phyloP scores from a whole-genome alignment of 129 eudicot genomes.

The Apium graveolens region DNA sequence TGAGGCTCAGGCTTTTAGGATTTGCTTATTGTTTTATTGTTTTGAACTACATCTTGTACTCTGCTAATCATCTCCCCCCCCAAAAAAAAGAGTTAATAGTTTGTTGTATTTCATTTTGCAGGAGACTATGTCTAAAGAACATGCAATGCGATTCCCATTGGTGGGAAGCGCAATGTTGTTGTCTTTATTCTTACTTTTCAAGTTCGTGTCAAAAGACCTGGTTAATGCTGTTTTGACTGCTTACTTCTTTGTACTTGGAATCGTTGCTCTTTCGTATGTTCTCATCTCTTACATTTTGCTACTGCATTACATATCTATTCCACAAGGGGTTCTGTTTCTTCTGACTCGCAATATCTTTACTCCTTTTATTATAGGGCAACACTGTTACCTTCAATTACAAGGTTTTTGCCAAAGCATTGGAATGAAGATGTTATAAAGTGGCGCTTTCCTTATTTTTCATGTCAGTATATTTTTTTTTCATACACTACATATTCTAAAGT shows the following conservation, averaged over 20 bases:
- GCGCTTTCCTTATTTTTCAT: constrained; percentile 65
- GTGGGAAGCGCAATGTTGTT: constrained; percentile 96
- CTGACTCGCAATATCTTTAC: neutral
- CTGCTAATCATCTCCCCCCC: neutral
- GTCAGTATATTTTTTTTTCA: constrained; percentile 31
- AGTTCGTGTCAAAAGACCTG: constrained; percentile 88
- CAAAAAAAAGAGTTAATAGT: neutral
- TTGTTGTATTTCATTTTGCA: constrained; percentile 22
- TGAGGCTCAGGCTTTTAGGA: neutral
- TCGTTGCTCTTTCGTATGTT: constrained; percentile 85
- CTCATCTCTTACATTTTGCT: constrained; percentile 23
- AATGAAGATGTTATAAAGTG: constrained; percentile 71
- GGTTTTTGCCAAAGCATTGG: constrained; percentile 82
- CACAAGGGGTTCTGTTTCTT: neutral
- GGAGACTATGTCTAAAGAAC: constrained; percentile 98
- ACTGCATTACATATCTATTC: constrained; percentile 9
- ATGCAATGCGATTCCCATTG: constrained; percentile 95
- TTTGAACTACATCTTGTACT: neutral
- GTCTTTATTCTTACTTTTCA: constrained; percentile 87
- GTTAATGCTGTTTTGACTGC: constrained; percentile 86
- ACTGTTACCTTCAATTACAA: constrained; percentile 64
- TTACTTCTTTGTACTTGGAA: constrained; percentile 90
- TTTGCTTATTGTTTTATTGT: neutral
- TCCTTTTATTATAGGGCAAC: constrained; percentile 59
- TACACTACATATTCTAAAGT: neutral